Evolutionary conservation across 1,284 basidiomycete species (phyloP), one percentile per base, ranked within the genome.

Genomic region (Apiotrichum akiyoshidainum): DNA sequence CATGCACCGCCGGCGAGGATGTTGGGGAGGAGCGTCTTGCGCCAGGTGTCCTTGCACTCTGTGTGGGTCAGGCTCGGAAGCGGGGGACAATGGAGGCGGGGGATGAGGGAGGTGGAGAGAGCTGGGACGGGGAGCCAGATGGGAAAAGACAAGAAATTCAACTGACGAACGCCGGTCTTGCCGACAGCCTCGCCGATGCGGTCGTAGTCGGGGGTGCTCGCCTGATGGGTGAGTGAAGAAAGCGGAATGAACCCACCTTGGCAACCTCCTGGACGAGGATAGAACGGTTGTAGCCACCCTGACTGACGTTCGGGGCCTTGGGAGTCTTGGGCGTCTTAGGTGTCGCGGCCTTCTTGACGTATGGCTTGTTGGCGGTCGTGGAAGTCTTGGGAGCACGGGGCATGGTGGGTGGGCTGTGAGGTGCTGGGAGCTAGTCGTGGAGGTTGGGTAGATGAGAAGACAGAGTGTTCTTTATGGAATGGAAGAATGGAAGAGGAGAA

Each of bases 1-100:
- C 72, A 74, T 1, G 65, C 53, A 34, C 58, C 60, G 10, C 65
- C 64, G 19, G 57, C 44, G 13, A 61, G 39, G 1, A 74, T 41
- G 11, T 64, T 58, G 2, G 62, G 60, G 10, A 55, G 51, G 45
- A 74, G 48, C 10, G 60, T 65, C 64, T 74, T 70, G 41, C 71
- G 65, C 69, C 69, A 74, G 11, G 60, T 59, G 52, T 74, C 72
- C 54, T 67, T 65, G 57, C 65, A 66, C 55, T 71, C 69, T 70
- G 59, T 5, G 40, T 19, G 40, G 4, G 40, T 37, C 10, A 37
- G 42, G 9, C 8, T 6, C 42, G 19, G 19, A 7, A 21, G 42
- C 5, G 3, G 37, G 11, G 37, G 6, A 40, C 33, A 31, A 33
- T 14, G 40, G 52, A n/a, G 16, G 40, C 4, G 41, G 26, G 16